Conservation (phyloP, 2,329 filamentous ascomycete genomes). For the Talaromyces sp. region DNA sequence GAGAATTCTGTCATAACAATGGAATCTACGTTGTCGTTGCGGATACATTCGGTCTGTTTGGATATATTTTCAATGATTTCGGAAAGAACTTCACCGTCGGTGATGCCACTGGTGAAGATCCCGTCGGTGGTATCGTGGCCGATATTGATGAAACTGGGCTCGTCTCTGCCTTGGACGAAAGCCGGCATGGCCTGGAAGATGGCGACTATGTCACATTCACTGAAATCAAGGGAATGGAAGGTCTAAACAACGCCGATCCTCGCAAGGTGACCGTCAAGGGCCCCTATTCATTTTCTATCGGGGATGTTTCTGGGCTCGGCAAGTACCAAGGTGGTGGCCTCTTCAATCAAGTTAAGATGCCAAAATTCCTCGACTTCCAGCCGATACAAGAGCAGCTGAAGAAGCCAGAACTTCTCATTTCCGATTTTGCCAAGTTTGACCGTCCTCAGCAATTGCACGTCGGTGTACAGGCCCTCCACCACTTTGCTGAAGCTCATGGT, state of each 20-base stretch:
- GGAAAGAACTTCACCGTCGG: slow-evolving; percentile 88
- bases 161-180: slow-evolving; percentile 91
- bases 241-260: slow-evolving; percentile 74
- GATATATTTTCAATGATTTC: slow-evolving; percentile 95
- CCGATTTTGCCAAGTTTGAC: slow-evolving; percentile 97
- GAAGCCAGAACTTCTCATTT: slow-evolving; percentile 83
- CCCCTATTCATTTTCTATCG: slow-evolving; percentile 96
- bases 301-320: slow-evolving; percentile 81
- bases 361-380: slow-evolving; percentile 87
- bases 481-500: slow-evolving; percentile 68
- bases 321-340: slow-evolving; percentile 84
- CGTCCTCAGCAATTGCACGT: slow-evolving; percentile 87
- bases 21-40: slow-evolving; percentile 84
- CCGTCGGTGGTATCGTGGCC: slow-evolving; percentile 81
- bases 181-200: slow-evolving; percentile 89
- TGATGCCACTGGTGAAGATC: slow-evolving; percentile 85
- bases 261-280: slow-evolving; percentile 91
- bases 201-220: slow-evolving; percentile 95
- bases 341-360: slow-evolving; percentile 98
- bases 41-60: slow-evolving; percentile 91
- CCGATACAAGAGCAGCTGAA: slow-evolving; percentile 70
- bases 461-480: slow-evolving; percentile 86
- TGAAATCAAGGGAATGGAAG: slow-evolving; percentile 89
- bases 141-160: slow-evolving; percentile 83
- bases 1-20: slow-evolving; percentile 91